These are phyloP conservation scores for Collybia mongolica DNA, from an alignment of 768 basidiomycete genomes.

Conservation along the genomic window DNA sequence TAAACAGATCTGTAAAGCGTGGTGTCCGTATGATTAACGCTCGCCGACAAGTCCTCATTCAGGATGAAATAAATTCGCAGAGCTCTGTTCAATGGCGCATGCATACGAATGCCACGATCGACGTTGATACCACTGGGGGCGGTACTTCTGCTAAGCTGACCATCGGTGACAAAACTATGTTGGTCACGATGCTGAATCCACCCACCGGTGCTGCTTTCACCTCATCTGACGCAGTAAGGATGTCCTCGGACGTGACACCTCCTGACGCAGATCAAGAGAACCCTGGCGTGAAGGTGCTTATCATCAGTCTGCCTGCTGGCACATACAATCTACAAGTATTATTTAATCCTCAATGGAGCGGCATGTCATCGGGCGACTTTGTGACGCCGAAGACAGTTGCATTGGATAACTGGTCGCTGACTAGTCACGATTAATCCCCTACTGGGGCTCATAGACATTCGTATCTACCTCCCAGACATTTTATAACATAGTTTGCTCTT, in stretches of 20 bases:
- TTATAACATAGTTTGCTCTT: background rate
- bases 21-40: slow-evolving; percentile 83
- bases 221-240: slow-evolving; percentile 51
- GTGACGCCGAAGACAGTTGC: slow-evolving; percentile 72
- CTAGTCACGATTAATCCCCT: slow-evolving; percentile 63
- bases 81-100: slow-evolving; percentile 80
- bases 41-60: slow-evolving; percentile 86
- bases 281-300: slow-evolving; percentile 75
- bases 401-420: slow-evolving; percentile 73
- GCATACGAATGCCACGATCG: slow-evolving; percentile 88
- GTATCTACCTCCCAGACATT: background rate
- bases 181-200: slow-evolving; percentile 65
- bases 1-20: slow-evolving; percentile 71
- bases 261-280: slow-evolving; percentile 69
- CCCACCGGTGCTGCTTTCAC: slow-evolving; percentile 67
- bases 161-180: slow-evolving; percentile 67
- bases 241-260: slow-evolving; percentile 60
- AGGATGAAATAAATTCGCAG: slow-evolving; percentile 80
- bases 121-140: slow-evolving; percentile 35
- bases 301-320: slow-evolving; percentile 70
- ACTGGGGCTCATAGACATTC: background rate
- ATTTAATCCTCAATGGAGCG: slow-evolving; percentile 92
- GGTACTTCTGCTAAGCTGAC: slow-evolving; percentile 74
- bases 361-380: slow-evolving; percentile 54
- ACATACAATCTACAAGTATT: slow-evolving; percentile 77